phyloP scores from a whole-genome alignment of 805 yeast species.

The Scheffersomyces ergatensis region DNA sequence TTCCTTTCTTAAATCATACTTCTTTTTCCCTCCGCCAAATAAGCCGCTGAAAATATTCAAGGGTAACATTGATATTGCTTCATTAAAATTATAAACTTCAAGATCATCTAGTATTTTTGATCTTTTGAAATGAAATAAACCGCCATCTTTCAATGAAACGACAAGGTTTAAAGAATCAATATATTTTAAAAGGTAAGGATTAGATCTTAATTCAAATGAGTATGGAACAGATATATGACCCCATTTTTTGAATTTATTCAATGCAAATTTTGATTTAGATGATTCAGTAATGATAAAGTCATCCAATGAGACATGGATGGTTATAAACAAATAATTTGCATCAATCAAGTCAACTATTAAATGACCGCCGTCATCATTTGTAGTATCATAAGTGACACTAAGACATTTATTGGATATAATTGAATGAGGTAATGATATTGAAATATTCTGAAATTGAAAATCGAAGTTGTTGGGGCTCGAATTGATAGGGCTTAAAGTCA shows the following conservation, averaged over 20 bases:
- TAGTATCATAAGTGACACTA: constrained; percentile 6
- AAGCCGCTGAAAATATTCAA: constrained; percentile 26
- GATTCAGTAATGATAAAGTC: constrained; percentile 37
- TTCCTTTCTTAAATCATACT: constrained; percentile 10
- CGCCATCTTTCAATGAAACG: constrained; percentile 74
- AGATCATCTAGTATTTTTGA: constrained; percentile 32
- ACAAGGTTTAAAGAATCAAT: constrained; percentile 45
- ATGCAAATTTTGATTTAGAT: constrained; percentile 14
- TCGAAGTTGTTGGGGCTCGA: constrained; percentile 30
- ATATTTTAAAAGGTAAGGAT: constrained; percentile 30
- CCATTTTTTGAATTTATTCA: constrained; percentile 51
- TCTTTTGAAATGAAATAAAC: constrained; percentile 56
- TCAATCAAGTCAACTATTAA: constrained; percentile 57
- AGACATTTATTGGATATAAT: constrained; percentile 14
- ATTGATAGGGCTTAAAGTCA: constrained; percentile 39
- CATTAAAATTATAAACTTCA: constrained; percentile 53
- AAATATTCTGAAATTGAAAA: constrained; percentile 31
- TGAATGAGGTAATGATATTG: constrained; percentile 22
- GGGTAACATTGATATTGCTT: constrained; percentile 32
- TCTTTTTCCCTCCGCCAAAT: constrained; percentile 10
- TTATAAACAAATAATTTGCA: constrained; percentile 48
- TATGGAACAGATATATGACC: constrained; percentile 68
- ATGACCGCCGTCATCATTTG: constrained; percentile 10
- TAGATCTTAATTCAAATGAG: constrained; percentile 41
- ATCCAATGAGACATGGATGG: constrained; percentile 41